Conservation (phyloP, 148 eudicot genomes). For the Diospyros lotus region DNA sequence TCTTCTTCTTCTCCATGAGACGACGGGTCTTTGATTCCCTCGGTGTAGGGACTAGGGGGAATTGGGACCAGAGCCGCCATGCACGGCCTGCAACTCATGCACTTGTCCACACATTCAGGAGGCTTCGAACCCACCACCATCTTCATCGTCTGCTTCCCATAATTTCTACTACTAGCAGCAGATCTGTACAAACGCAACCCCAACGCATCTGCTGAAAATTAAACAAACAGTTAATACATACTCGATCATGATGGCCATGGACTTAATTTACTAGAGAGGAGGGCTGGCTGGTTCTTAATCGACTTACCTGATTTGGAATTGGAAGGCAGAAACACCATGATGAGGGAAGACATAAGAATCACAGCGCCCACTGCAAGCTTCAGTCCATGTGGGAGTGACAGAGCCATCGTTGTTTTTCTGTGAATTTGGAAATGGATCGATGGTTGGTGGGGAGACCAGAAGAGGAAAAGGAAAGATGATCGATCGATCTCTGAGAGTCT, state of each 20-base stretch:
- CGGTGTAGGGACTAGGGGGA: conserved; percentile 22
- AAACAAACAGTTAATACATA: background rate
- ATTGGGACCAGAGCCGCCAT: conserved; percentile 45
- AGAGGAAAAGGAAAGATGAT: conserved; percentile 4
- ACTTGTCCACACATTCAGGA: conserved; percentile 50
- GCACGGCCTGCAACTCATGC: conserved; percentile 59
- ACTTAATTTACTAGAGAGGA: background rate
- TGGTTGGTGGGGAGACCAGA: background rate
- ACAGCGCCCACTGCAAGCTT: conserved; percentile 21
- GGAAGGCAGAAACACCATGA: conserved; percentile 17
- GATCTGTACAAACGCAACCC: conserved; percentile 16
- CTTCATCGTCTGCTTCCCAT: conserved; percentile 20
- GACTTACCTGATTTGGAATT: conserved; percentile 41
- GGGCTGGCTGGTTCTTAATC: background rate
- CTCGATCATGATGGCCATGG: no score
- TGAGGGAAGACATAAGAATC: conserved; percentile 27
- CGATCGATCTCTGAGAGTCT: background rate
- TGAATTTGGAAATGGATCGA: background rate
- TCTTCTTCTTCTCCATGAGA: conserved; percentile 38
- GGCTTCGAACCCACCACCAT: conserved; percentile 55
- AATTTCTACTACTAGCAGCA: conserved; percentile 5
- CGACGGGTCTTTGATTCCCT: background rate
- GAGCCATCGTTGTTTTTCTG: conserved; percentile 23
- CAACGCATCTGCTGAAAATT: conserved; percentile 5
- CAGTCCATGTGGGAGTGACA: conserved; percentile 15